Evolutionary conservation across 495 filamentous ascomycete genomes (phyloP), one percentile per base, ranked within the genome.

Genomic region (Aspergillus ellipticus): DNA sequence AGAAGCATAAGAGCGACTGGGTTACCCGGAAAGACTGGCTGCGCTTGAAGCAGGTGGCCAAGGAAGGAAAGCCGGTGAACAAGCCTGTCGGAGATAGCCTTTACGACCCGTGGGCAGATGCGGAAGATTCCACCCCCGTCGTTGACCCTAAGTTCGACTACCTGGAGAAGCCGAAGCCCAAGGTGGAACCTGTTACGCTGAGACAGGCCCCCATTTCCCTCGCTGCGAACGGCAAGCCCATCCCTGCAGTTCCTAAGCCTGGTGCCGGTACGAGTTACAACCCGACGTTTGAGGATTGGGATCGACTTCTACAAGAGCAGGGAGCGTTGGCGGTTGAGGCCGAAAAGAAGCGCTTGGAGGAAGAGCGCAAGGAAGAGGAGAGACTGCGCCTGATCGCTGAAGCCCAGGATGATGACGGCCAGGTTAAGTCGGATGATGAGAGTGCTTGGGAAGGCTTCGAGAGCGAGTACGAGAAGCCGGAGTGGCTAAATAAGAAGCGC

Each of bases 191-290:
- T 2, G 77, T 75, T 43, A 94, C 94, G 1, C 58, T 98, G 43
- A 84, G 85, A 41, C 79, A 87, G 22, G 80, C 86, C 9, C 89
- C 95, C 3, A 79, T 95, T 41, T 89, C 92, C 5, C 79, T 97
- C 15, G 77, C 89, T 22, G 87, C 85, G 31, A 88, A 81, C 64
- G 90, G 90, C 7, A 92, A 90, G 59, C 63, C 77, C 0, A 73
- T 96, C 15, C 88, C 90, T 2, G 84, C 90, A n/a, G 87, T 97
- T 6, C 76, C 79, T 55, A 85, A 81, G 54, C 94, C 94, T 3
- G 82, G 82, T 16, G 89, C 84, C 2, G 92, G 89, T 41, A 87
- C 83, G 65, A 95, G 89, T 66, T 98, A 98, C 69, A 98, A 98
- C 63, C 94, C 94, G 0, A 75, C 78, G 7, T 94, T 93, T 54